These are phyloP conservation scores for Botryotinia calthae DNA, from an alignment of 2,329 filamentous ascomycete species.

Conservation along the genomic window DNA sequence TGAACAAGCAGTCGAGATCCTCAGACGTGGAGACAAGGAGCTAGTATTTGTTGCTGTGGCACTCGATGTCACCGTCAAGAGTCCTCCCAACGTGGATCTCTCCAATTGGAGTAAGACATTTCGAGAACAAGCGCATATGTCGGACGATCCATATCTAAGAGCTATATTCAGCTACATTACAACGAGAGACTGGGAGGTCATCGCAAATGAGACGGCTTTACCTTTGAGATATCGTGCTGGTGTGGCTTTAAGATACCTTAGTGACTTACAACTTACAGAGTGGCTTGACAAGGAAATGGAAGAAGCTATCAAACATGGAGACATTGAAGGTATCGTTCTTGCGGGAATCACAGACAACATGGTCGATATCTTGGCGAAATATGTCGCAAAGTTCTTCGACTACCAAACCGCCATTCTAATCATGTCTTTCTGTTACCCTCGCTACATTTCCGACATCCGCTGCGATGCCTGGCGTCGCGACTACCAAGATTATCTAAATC, in stretches of 20 bases:
- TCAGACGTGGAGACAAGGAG: constrained; percentile 66
- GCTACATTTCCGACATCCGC: constrained; percentile 74
- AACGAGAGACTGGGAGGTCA: constrained; percentile 71
- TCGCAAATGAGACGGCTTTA: constrained; percentile 70
- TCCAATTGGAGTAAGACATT: constrained; percentile 36
- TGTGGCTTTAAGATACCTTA: constrained; percentile 66
- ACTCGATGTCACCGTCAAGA: constrained; percentile 59
- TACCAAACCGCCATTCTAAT: constrained; percentile 76
- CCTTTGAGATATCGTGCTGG: constrained; percentile 72
- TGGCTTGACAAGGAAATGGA: constrained; percentile 68
- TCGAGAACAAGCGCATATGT: constrained; percentile 41
- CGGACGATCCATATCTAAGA: constrained; percentile 74
- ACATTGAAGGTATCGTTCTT: constrained; percentile 74
- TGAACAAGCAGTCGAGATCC: constrained; percentile 64
- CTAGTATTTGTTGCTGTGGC: constrained; percentile 67
- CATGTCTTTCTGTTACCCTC: constrained; percentile 69
- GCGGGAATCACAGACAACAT: constrained; percentile 72
- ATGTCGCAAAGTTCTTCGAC: constrained; percentile 73
- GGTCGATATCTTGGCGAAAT: constrained; percentile 73
- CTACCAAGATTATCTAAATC: constrained; percentile 70
- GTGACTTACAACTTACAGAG: constrained; percentile 58
- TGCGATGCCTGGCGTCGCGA: constrained; percentile 70
- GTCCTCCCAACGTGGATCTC: constrained; percentile 42
- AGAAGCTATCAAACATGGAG: constrained; percentile 61
- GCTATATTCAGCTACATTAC: constrained; percentile 77